A percentile compares a stretch with the other conserved stretches of the same genome.
phyloP scores from a whole-genome alignment of 2,329 filamentous ascomycete species.

The Tolypocladium endophyticum region DNA sequence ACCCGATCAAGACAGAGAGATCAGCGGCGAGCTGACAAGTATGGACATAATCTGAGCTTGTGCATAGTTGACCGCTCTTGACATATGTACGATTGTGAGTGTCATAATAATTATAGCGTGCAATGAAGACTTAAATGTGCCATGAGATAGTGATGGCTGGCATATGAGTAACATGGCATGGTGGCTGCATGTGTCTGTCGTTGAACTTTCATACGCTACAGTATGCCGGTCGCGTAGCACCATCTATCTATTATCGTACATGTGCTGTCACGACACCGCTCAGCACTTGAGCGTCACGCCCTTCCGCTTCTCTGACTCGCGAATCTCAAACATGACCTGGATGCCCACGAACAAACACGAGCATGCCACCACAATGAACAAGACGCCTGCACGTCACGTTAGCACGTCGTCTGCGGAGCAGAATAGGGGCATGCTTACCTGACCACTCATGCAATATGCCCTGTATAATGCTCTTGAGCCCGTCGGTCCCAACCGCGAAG shows the following conservation, averaged over 20 bases:
- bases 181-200: no score
- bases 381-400: conserved; percentile 39
- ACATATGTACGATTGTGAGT: no score
- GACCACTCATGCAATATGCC: conserved; percentile 69
- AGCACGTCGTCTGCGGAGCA: conserved; percentile 6
- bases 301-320: conserved; percentile 71
- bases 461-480: conserved; percentile 63
- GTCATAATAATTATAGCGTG: background rate
- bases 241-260: background rate
- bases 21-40: background rate
- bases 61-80: background rate
- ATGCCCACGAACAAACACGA: conserved; percentile 70
- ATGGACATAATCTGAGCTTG: background rate
- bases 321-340: conserved; percentile 94
- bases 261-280: background rate
- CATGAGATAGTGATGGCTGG: background rate
- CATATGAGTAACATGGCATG: background rate
- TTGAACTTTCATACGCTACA: background rate
- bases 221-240: background rate
- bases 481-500: conserved; percentile 86
- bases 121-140: background rate
- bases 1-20: conserved; percentile 8
- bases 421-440: conserved; percentile 29
- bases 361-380: conserved; percentile 65
- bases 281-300: conserved; percentile 80